Conservation (phyloP, 2,329 filamentous ascomycete genomes). For the Trichoderma brevicompactum region DNA sequence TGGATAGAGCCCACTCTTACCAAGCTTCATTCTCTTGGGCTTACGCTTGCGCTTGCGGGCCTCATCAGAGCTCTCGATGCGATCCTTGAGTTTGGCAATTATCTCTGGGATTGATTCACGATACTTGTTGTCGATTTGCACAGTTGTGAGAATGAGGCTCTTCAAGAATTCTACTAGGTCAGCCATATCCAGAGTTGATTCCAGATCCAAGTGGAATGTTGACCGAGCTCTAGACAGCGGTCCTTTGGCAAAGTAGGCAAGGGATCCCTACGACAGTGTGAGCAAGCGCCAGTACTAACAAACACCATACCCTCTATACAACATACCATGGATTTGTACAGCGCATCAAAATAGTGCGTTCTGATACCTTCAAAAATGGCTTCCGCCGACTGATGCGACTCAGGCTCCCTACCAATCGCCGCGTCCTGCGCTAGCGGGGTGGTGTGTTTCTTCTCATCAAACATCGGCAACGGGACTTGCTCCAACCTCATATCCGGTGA, state of each 20-base stretch:
- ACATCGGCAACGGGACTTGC: constrained; percentile 21
- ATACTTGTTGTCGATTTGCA: constrained; percentile 78
- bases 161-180: constrained; percentile 73
- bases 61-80: constrained; percentile 60
- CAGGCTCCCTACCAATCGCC: background rate
- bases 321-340: constrained; percentile 66
- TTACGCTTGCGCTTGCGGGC: constrained; percentile 54
- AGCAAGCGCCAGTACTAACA: background rate
- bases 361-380: constrained; percentile 63
- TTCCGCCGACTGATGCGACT: constrained; percentile 50
- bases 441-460: background rate
- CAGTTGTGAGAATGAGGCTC: constrained; percentile 66
- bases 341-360: constrained; percentile 60
- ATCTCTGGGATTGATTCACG: constrained; percentile 69
- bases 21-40: constrained; percentile 67
- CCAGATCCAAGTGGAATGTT: constrained; percentile 67
- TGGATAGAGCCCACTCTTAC: constrained; percentile 70
- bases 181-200: constrained; percentile 62
- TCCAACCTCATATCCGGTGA: constrained; percentile 33
- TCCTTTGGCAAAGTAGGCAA: constrained; percentile 84
- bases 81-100: constrained; percentile 60
- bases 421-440: background rate
- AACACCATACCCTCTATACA: background rate
- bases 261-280: constrained; percentile 61
- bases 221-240: constrained; percentile 75